Evolutionary conservation across 192 early-diverging fungal genomes (phyloP).

Genomic region (Backusella tarrabulga): DNA sequence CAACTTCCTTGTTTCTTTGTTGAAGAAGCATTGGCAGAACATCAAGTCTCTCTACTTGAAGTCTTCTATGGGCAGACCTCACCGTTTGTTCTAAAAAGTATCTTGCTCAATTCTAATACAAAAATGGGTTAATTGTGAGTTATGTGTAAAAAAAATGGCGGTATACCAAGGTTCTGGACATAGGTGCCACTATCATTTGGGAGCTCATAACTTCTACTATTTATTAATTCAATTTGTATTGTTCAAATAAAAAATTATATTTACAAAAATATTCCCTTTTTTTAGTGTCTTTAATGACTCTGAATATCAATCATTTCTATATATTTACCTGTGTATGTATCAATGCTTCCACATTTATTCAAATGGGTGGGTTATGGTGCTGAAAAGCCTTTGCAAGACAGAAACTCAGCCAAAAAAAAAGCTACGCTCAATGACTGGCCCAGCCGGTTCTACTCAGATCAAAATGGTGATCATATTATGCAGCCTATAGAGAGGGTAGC

Average conservation of each 20-base stretch:
- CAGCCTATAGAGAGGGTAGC: too few relatives aligned
- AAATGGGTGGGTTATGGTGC: too few relatives aligned
- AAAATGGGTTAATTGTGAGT: slow-evolving; percentile 1
- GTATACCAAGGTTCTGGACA: slow-evolving; percentile 32
- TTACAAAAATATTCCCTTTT: not conserved
- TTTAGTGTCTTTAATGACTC: not conserved
- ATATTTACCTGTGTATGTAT: too few relatives aligned
- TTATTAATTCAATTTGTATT: slow-evolving; percentile 9
- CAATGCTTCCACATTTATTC: too few relatives aligned
- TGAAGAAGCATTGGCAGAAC: slow-evolving; percentile 99
- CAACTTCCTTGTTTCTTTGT: slow-evolving; percentile 97
- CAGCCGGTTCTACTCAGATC: too few relatives aligned
- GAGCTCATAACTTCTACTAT: slow-evolving; percentile 18
- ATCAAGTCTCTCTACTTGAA: slow-evolving; percentile 97
- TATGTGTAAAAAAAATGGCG: slow-evolving; percentile 23
- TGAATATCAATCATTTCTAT: too few relatives aligned
- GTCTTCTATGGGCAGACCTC: slow-evolving; percentile 94
- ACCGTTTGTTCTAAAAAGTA: slow-evolving; percentile 75
- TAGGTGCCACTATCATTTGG: slow-evolving; percentile 33
- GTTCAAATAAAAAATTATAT: not conserved
- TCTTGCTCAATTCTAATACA: not conserved
- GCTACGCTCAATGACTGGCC: too few relatives aligned
- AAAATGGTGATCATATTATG: too few relatives aligned
- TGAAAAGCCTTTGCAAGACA: too few relatives aligned
- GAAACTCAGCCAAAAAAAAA: too few relatives aligned